phyloP scores from a whole-genome alignment of 1,284 basidiomycete genomes.

The Takashimella koratensis region DNA sequence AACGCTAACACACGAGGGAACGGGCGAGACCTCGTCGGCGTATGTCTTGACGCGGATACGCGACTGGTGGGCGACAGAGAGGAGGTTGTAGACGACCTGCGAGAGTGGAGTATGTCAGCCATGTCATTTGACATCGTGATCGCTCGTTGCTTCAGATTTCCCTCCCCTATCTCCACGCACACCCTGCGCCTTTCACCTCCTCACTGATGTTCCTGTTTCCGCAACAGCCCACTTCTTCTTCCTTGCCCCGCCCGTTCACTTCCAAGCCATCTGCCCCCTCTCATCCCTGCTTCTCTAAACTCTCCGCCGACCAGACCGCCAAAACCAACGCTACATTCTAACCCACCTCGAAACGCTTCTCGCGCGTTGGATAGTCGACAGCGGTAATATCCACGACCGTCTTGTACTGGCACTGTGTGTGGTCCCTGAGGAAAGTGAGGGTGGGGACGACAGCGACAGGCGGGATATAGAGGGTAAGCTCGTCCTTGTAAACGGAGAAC shows the following conservation, averaged over 20 bases:
- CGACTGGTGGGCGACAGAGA: slow-evolving; percentile 68
- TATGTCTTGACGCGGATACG: slow-evolving; percentile 98
- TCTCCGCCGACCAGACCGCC: no score
- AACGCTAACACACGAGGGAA: slow-evolving; percentile 75
- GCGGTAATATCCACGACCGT: slow-evolving; percentile 88
- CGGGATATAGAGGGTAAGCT: slow-evolving; percentile 74
- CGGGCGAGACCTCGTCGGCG: slow-evolving; percentile 89
- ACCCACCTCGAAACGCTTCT: slow-evolving; percentile 81
- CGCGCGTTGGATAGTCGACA: slow-evolving; percentile 89
- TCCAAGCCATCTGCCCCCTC: no score
- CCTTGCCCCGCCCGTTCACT: no score
- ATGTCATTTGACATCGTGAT: no score
- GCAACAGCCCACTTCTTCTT: no score
- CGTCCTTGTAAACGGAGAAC: slow-evolving; percentile 97
- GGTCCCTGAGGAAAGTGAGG: slow-evolving; percentile 91
- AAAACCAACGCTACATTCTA: no score
- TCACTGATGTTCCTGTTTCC: no score
- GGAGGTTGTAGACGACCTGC: slow-evolving; percentile 87
- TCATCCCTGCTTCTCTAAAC: no score
- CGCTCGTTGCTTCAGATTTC: no score
- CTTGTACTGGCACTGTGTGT: slow-evolving; percentile 95
- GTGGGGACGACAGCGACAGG: slow-evolving; percentile 81
- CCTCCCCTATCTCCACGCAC: no score
- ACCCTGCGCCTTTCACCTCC: no score
- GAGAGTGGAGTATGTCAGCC: neutral